Conservation (phyloP, 345 rosid genomes). For the Xanthoceras sorbifolium region DNA sequence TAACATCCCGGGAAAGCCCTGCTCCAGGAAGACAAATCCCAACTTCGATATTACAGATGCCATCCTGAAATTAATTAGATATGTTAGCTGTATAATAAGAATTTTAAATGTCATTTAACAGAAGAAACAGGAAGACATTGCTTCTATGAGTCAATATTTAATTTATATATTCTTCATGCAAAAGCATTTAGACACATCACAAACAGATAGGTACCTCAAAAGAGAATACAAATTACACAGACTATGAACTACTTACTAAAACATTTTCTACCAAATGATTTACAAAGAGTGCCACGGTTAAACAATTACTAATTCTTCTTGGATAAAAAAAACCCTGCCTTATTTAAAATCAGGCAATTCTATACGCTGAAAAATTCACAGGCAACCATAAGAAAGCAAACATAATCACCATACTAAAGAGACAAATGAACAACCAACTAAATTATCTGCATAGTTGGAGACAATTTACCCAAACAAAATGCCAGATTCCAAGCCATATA, state of each 20-base stretch:
- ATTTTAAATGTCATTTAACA: not conserved
- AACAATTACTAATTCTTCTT: not conserved
- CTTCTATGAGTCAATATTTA: not conserved
- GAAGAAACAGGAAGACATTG: not conserved
- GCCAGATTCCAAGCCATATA: conserved; percentile 96
- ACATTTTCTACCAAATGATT: not conserved
- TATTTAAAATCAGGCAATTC: not conserved
- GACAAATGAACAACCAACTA: conserved; percentile 5
- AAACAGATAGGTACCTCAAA: not conserved
- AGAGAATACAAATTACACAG: not conserved
- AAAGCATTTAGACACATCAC: not conserved
- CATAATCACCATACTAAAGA: not conserved
- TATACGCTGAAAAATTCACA: not conserved
- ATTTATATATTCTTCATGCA: not conserved
- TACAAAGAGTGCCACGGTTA: not conserved
- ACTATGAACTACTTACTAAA: not conserved
- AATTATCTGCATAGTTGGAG: not conserved
- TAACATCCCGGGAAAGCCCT: conserved; percentile 64
- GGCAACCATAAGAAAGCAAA: not conserved
- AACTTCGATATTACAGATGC: conserved; percentile 96
- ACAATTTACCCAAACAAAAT: conserved; percentile 79
- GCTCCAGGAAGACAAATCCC: conserved; percentile 91
- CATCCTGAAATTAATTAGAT: conserved; percentile 64
- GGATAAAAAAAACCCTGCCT: not conserved
- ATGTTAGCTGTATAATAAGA: conserved; percentile 8